phyloP scores from a whole-genome alignment of 1,284 basidiomycete genomes.

The Somion occarium region DNA sequence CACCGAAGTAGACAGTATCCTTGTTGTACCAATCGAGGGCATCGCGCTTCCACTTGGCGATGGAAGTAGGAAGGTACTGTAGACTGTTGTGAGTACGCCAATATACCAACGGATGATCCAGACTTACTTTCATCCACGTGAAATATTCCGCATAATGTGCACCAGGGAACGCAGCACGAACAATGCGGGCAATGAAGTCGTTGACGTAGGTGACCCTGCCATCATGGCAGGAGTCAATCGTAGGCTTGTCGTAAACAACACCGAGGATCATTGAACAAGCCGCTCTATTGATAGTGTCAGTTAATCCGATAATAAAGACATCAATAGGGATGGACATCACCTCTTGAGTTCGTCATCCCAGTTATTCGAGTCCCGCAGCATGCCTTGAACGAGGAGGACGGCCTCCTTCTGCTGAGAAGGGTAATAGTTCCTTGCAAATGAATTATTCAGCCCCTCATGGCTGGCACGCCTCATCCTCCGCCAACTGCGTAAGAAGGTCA shows the following conservation, averaged over 20 bases:
- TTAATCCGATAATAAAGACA: background rate
- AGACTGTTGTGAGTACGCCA: no score
- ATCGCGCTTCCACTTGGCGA: constrained; percentile 18
- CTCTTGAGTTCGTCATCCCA: background rate
- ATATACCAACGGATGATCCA: background rate
- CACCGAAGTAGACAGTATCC: constrained; percentile 8
- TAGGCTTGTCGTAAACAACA: constrained; percentile 11
- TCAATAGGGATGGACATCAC: background rate
- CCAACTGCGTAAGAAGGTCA: background rate
- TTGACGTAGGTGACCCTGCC: constrained; percentile 12
- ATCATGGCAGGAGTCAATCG: constrained; percentile 11
- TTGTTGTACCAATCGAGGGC: constrained; percentile 13
- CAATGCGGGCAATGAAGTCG: constrained; percentile 16
- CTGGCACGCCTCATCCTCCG: background rate
- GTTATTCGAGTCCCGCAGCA: background rate
- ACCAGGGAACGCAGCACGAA: constrained; percentile 15
- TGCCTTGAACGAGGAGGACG: background rate
- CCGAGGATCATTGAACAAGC: constrained; percentile 15
- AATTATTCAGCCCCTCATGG: background rate
- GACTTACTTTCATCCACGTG: constrained; percentile 17
- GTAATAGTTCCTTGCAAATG: background rate
- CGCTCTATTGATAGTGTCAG: constrained; percentile 6
- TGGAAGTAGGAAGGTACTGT: background rate
- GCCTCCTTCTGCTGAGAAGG: constrained; percentile 1
- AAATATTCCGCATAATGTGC: constrained; percentile 11